Percentiles rank a stretch among this genome's conserved stretches.
These are phyloP conservation scores for Nakazawaea wickerhamii DNA, from an alignment of 805 yeast species.

Conservation along the genomic window DNA sequence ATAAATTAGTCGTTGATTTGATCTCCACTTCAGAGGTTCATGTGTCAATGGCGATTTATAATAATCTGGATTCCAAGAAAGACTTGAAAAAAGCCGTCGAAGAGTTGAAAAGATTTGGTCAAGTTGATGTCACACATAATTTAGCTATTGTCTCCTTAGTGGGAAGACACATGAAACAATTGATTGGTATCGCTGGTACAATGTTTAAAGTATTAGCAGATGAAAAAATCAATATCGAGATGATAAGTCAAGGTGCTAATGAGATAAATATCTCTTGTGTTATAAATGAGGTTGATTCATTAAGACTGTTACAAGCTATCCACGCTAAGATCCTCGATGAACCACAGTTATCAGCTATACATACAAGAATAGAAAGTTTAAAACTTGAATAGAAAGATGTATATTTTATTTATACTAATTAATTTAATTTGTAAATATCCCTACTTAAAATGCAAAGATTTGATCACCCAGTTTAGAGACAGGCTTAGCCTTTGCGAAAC, in stretches of 20 bases:
- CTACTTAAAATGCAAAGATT: constrained; percentile 77
- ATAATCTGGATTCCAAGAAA: constrained; percentile 52
- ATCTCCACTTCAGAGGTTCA: constrained; percentile 97
- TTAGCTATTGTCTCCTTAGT: constrained; percentile 92
- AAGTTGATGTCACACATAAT: constrained; percentile 81
- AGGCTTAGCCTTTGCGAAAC: constrained; percentile 80
- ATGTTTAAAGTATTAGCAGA: constrained; percentile 94
- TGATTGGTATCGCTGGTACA: constrained; percentile 94
- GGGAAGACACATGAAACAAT: constrained; percentile 95
- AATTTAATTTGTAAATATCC: too few species aligned
- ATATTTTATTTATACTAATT: too few species aligned
- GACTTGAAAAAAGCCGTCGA: constrained; percentile 66
- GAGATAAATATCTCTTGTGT: constrained; percentile 97
- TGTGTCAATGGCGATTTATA: constrained; percentile 94
- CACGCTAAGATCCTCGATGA: constrained; percentile 69
- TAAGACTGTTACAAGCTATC: constrained; percentile 80
- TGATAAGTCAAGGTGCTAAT: constrained; percentile 98
- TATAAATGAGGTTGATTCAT: constrained; percentile 73
- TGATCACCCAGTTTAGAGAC: constrained; percentile 88
- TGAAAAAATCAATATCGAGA: constrained; percentile 88
- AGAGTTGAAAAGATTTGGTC: constrained; percentile 76
- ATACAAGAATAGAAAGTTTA: constrained; percentile 41
- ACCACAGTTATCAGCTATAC: constrained; percentile 22
- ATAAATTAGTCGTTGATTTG: constrained; percentile 85
- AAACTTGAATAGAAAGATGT: constrained; percentile 31